Evolutionary conservation across 441 rosid genomes (phyloP), one percentile per base, ranked within the genome.

Genomic region (Rhodomyrtus psidioides): DNA sequence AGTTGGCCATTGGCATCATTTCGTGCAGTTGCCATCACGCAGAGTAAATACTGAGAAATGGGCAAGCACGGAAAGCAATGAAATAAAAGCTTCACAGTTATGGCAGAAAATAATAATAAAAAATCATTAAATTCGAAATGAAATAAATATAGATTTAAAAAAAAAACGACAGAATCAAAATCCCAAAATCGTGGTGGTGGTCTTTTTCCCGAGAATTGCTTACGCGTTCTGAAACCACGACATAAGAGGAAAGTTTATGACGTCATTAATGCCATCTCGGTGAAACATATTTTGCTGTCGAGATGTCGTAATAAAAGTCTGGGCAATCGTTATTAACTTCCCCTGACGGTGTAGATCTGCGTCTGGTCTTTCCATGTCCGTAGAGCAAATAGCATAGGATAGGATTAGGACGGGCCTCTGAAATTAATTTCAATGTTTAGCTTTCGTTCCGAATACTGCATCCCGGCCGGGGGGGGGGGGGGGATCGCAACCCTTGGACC

Each of bases 41-140:
- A 39, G 42, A 21, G 49, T 39, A 70, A 70, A 21, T 70, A 70
- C 79, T 6, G n/a, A 34, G 79, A 70, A 70, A 39, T 70, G 79
- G 79, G n/a, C 79, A 70, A 70, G 79, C 79, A 39, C 79, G 79
- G 79, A 70, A 70, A 70, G 79, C 79, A 70, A 70, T 70, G 79
- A 70, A 70, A 70, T 70, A 21, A 70, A 70, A 70, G 79, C 79
- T 21, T 21, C 5, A 5, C n/a, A 5, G n/a, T 70, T 10, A 70
- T 70, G 49, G n/a, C 49, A 70, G n/a, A 21, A 70, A 65, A 62
- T 1, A 57, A 30, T n/a, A n/a, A n/a, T n/a, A 34, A 34, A 34
- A 39, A 34, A 0, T 10, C 79, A 62, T 17, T 8, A 30, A n/a
- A n/a, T 59, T 15, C 19, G n/a, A 26, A n/a, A 23, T 55, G 5